Base-by-base conservation (phyloP, 306 rosid genomes). In the Lupinus albus region DNA sequence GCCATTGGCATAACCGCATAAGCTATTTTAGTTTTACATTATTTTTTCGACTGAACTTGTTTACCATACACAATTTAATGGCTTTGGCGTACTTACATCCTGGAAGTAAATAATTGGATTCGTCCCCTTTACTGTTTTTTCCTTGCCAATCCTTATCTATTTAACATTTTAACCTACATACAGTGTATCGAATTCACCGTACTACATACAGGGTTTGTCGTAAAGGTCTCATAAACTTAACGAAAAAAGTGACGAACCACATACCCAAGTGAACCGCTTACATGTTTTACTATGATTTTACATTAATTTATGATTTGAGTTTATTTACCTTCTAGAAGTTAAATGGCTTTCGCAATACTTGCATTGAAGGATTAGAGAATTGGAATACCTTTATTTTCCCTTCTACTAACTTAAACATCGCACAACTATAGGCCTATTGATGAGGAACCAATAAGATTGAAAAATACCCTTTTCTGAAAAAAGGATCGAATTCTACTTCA, bases 81-180 rank as follows among this genome's bases (percentile, higher is more conserved):
- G 35, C 30, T 74, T 36, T 67, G 35, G 36, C 33, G 35, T 49
- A 70, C 67, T 32, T 32, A 39, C 28, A 8, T 28, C 8, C 58
- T 5, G 67, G 41, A 33, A n/a, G 4, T 45, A 46, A 25, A 70
- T 36, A 47, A 57, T 57, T 2, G 21, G 68, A 59, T 47, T 39
- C 21, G 36, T 60, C n/a, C 3, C 76, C 51, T 13, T 33, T 48
- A 58, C 25, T 44, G 59, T 28, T 35, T 58, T 57, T 70, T 59
- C 58, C 49, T 11, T 6, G 67, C 17, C 49, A 33, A 46, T 18
- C 59, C 38, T 13, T 33, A 33, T 33, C 18, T 55, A 16, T 65
- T 47, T 36, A n/a, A n/a, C n/a, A n/a, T n/a, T n/a, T n/a, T n/a
- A n/a, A n/a, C n/a, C n/a, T n/a, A n/a, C n/a, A n/a, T n/a, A n/a